A percentile compares a stretch with the other conserved stretches of the same genome.
These are phyloP conservation scores for Murraya koenigii DNA, from an alignment of 345 rosid species.

Conservation along the genomic window DNA sequence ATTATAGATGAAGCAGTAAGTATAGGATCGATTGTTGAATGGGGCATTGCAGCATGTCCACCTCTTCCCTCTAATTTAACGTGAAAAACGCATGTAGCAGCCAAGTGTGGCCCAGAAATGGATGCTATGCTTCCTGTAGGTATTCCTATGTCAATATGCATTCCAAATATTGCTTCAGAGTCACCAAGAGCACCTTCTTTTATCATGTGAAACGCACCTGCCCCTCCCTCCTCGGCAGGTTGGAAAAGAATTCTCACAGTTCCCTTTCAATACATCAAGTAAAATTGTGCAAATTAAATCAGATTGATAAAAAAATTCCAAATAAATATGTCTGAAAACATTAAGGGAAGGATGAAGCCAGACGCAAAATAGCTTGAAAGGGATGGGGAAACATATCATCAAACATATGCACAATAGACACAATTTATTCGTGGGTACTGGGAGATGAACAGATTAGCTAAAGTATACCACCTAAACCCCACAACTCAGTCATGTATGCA, in stretches of 20 bases:
- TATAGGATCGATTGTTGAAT: slow-evolving; percentile 55
- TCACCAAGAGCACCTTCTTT: slow-evolving; percentile 83
- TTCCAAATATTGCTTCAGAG: slow-evolving; percentile 85
- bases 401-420: background rate
- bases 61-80: slow-evolving; percentile 58
- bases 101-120: slow-evolving; percentile 60
- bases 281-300: slow-evolving; percentile 5
- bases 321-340: background rate
- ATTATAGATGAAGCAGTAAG: slow-evolving; percentile 66
- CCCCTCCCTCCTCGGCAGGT: slow-evolving; percentile 93
- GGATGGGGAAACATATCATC: background rate
- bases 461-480: background rate
- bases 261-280: slow-evolving; percentile 48
- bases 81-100: slow-evolving; percentile 52
- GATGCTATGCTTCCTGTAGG: slow-evolving; percentile 59
- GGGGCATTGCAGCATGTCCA: slow-evolving; percentile 61
- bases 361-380: background rate
- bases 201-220: slow-evolving; percentile 82
- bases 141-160: slow-evolving; percentile 42
- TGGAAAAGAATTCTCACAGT: slow-evolving; percentile 86
- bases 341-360: background rate
- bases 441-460: background rate
- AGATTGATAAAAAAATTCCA: background rate
- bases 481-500: background rate
- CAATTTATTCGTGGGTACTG: background rate